phyloP scores from a whole-genome alignment of 176 grass and related monocot genomes.

The Themeda triandra region DNA sequence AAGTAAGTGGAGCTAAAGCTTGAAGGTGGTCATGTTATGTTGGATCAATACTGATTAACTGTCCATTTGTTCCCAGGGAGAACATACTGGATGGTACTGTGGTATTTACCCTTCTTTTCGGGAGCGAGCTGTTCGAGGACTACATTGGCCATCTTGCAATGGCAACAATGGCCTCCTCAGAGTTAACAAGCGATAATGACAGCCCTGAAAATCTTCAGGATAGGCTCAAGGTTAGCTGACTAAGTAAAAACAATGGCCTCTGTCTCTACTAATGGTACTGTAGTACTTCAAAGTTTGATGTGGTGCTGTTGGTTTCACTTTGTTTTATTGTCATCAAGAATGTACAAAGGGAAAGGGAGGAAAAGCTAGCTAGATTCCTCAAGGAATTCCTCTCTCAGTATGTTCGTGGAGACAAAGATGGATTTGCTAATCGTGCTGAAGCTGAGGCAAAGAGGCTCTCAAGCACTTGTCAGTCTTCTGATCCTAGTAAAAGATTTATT shows the following conservation, averaged over 20 bases:
- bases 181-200: constrained; percentile 64
- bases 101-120: constrained; percentile 92
- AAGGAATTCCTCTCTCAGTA: constrained; percentile 87
- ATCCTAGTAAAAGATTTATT: background rate
- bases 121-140: constrained; percentile 91
- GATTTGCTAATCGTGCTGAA: constrained; percentile 62
- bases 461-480: constrained; percentile 53
- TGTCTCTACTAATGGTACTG: background rate
- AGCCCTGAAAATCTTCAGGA: constrained; percentile 91
- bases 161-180: constrained; percentile 88
- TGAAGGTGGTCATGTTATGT: background rate
- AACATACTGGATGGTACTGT: constrained; percentile 87
- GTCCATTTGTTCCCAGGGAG: constrained; percentile 40
- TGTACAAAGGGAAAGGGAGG: constrained; percentile 89
- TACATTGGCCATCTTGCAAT: constrained; percentile 91
- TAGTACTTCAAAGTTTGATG: background rate
- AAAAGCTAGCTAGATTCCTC: constrained; percentile 83
- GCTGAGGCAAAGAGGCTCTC: constrained; percentile 81
- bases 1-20: no score
- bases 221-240: constrained; percentile 65
- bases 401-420: constrained; percentile 65
- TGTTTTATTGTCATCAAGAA: constrained; percentile 48
- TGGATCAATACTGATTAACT: background rate
- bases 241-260: background rate
- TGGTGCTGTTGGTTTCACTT: background rate